Conservation (phyloP, 2,329 filamentous ascomycete genomes). For the Ambrosiella xylebori region DNA sequence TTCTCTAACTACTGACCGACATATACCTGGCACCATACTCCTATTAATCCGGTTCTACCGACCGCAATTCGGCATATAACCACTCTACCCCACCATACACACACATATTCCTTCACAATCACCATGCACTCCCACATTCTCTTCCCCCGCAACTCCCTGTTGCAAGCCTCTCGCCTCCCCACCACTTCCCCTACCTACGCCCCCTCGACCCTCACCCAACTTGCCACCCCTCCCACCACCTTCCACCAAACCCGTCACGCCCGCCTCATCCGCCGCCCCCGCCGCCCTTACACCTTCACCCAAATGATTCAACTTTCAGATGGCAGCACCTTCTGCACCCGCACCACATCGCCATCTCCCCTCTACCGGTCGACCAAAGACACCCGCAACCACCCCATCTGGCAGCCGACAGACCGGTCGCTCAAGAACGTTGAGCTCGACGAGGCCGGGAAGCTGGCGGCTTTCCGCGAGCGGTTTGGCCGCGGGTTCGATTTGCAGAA, state of each 20-base stretch:
- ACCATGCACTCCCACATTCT: conserved; percentile 13
- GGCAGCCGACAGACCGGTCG: conserved; percentile 73
- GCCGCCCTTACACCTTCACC: conserved; percentile 91
- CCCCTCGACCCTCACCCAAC: conserved; percentile 16
- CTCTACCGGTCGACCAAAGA: conserved; percentile 54
- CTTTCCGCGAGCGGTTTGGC: conserved; percentile 74
- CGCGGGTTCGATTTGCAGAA: conserved; percentile 55
- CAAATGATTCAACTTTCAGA: conserved; percentile 87
- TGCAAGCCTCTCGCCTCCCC: conserved; percentile 19
- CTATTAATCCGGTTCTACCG: neutral
- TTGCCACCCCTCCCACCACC: conserved; percentile 15
- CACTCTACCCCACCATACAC: neutral
- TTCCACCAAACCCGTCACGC: conserved; percentile 53
- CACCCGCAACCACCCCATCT: conserved; percentile 72
- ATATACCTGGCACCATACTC: neutral
- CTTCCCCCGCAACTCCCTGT: conserved; percentile 11
- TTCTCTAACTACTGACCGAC: neutral
- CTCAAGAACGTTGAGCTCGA: conserved; percentile 83
- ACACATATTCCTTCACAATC: neutral
- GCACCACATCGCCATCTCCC: conserved; percentile 54
- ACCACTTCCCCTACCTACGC: conserved; percentile 11
- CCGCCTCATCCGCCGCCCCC: conserved; percentile 71
- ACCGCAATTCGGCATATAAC: neutral
- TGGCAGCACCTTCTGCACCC: conserved; percentile 66
- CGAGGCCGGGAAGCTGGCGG: conserved; percentile 75